Evolutionary conservation across 2,329 filamentous ascomycete genomes (phyloP), one percentile per base, ranked within the genome.

Genomic region (Zopfia rhizophila): DNA sequence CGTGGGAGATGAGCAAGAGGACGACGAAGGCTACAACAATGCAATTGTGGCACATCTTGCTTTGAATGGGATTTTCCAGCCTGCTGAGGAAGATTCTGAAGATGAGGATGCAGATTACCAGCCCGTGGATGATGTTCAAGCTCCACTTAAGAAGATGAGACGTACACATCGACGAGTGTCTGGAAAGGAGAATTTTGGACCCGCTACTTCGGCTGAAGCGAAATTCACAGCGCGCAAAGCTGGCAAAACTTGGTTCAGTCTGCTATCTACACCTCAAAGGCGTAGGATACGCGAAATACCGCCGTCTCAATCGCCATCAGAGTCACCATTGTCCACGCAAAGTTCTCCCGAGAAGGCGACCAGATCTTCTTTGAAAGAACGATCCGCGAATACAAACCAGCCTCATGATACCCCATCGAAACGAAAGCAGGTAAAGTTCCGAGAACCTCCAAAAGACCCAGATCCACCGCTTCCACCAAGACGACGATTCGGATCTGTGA

Each of bases 221-320:
- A 38, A 46, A 23, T 10, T 35, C 10, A 19, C 21, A 24, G 17
- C 36, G 13, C 19, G 16, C 2, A 53, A 28, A n/a, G 44, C 45
- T 1, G 19, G 19, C 7, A 66, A 51, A 31, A 29, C 56, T 6
- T 61, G 56, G 6, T 69, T 68, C 14, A 50, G 62, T 24, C 55
- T 69, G 1, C 38, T 70, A 6, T 52, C 65, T n/a, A 70, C 66
- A 2, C 68, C 68, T 10, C 61, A 69, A 31, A 67, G 61, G 42
- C 63, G 60, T 13, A 57, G 56, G 4, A 39, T 68, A 5, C 48
- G 53, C n/a, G 65, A 65, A 37, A 69, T 70, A 32, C 57, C 62
- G 8, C 70, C 68, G 2, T 70, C 68, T n/a, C 68, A 70, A 32
- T 70, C 68, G 14, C 66, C 68, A 11, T 45, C 63, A 6, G 63